Percentiles rank a stretch among this genome's conserved stretches.
phyloP scores from a whole-genome alignment of 164 flowering plant genomes.

The Hamamelis virginiana region DNA sequence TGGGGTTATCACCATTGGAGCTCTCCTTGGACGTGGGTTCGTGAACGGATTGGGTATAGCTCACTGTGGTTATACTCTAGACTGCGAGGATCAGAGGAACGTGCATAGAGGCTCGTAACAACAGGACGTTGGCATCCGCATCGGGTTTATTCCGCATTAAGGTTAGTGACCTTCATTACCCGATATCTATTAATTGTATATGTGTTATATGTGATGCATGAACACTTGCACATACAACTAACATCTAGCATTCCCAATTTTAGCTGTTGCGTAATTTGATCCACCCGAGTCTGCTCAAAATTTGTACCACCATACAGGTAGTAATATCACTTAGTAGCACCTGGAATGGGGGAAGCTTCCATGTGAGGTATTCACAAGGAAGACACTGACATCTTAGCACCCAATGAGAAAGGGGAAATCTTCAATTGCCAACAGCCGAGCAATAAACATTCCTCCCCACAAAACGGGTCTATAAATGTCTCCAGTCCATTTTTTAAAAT shows the following conservation, averaged over 20 bases:
- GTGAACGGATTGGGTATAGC: no score
- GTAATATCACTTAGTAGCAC: slow-evolving; percentile 85
- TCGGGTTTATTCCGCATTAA: no score
- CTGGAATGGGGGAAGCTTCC: slow-evolving; percentile 82
- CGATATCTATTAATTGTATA: no score
- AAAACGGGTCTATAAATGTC: slow-evolving; percentile 36
- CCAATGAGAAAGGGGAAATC: slow-evolving; percentile 33
- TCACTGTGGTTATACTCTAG: no score
- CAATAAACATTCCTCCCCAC: slow-evolving; percentile 33
- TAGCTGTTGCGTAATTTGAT: slow-evolving; percentile 75
- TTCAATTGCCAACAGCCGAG: slow-evolving; percentile 35
- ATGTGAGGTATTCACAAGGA: slow-evolving; percentile 74
- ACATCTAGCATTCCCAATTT: slow-evolving; percentile 42
- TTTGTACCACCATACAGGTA: slow-evolving; percentile 78
- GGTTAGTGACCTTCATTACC: no score
- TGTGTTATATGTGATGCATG: no score
- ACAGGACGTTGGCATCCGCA: no score
- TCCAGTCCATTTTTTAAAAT: slow-evolving; percentile 23
- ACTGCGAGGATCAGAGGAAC: no score
- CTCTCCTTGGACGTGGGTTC: no score
- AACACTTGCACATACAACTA: no score
- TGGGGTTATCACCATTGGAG: no score
- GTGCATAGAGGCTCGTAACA: no score
- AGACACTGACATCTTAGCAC: slow-evolving; percentile 48
- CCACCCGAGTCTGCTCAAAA: slow-evolving; percentile 97